phyloP scores from a whole-genome alignment of 371 early-diverging fungal species.

The Mortierella sp. region DNA sequence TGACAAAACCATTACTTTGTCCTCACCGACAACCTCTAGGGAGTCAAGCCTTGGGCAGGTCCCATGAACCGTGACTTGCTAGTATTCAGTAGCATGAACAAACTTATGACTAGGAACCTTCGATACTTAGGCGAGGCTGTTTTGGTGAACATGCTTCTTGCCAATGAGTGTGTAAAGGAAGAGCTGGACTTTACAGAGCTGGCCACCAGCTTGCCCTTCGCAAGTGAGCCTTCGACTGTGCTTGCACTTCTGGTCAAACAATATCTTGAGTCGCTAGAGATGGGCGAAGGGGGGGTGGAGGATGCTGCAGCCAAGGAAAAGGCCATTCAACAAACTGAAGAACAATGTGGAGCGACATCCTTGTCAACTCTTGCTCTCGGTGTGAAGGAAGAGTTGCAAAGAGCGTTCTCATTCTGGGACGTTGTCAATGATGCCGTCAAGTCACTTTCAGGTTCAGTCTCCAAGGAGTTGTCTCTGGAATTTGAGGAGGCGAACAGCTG shows the following conservation, averaged over 20 bases:
- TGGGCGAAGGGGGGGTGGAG: conserved; percentile 3
- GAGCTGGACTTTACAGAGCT: conserved; percentile 60
- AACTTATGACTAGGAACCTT: conserved; percentile 67
- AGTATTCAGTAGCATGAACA: conserved; percentile 76
- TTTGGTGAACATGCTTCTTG: conserved; percentile 64
- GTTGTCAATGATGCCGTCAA: conserved; percentile 33
- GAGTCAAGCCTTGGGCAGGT: conserved; percentile 66
- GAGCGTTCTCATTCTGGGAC: conserved; percentile 49
- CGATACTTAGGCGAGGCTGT: conserved; percentile 73
- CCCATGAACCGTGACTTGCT: conserved; percentile 79
- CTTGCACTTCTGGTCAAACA: conserved; percentile 44
- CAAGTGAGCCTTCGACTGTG: conserved; percentile 45
- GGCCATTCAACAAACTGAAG: conserved; percentile 37
- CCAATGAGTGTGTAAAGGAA: conserved; percentile 62
- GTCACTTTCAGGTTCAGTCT: conserved; percentile 24
- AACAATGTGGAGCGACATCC: conserved; percentile 36
- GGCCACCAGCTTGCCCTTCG: conserved; percentile 39
- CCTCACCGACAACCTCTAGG: conserved; percentile 38
- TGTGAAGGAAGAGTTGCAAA: conserved; percentile 42
- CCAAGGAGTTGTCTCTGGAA: conserved; percentile 38
- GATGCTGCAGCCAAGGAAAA: conserved; percentile 19
- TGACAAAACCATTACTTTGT: background rate
- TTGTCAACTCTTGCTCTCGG: conserved; percentile 21
- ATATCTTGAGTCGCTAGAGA: conserved; percentile 27
- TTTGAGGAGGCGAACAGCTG: conserved; percentile 46